Percentiles rank a stretch among this genome's conserved stretches.
phyloP scores from a whole-genome alignment of 176 grass and related monocot genomes.

The Aegilops bicornis region DNA sequence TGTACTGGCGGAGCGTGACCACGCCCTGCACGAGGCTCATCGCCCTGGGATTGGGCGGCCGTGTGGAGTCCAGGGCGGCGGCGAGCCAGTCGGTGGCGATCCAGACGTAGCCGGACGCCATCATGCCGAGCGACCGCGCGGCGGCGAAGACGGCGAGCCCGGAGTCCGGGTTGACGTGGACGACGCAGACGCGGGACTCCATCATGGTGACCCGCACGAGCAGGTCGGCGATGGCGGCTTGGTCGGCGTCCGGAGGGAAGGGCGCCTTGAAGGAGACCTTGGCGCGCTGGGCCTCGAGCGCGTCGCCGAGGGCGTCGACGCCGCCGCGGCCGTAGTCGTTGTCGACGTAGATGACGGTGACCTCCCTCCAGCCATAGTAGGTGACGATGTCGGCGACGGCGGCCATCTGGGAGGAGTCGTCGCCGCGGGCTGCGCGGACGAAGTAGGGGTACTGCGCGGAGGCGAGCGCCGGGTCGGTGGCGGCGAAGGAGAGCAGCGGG shows the following conservation, averaged over 20 bases:
- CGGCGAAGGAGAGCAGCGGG: slow-evolving; percentile 76
- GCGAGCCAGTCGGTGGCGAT: slow-evolving; percentile 90
- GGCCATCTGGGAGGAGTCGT: slow-evolving; percentile 68
- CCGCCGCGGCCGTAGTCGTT: slow-evolving; percentile 72
- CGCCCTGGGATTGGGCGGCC: neutral
- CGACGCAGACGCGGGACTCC: slow-evolving; percentile 80
- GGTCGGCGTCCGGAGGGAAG: slow-evolving; percentile 44
- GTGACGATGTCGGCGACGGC: slow-evolving; percentile 58
- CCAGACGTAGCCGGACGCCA: slow-evolving; percentile 70
- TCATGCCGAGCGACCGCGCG: slow-evolving; percentile 58
- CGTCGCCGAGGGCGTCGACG: slow-evolving; percentile 56
- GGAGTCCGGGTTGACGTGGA: slow-evolving; percentile 77
- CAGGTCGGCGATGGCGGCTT: slow-evolving; percentile 29
- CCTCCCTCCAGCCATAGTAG: slow-evolving; percentile 61
- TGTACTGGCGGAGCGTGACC: slow-evolving; percentile 67
- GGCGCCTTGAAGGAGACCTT: slow-evolving; percentile 62
- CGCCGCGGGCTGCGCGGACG: slow-evolving; percentile 50
- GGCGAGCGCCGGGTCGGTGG: slow-evolving; percentile 80
- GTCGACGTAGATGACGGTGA: slow-evolving; percentile 72
- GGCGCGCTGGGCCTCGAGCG: slow-evolving; percentile 25
- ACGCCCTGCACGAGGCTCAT: slow-evolving; percentile 56
- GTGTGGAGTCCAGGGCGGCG: slow-evolving; percentile 39
- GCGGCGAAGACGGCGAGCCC: slow-evolving; percentile 60
- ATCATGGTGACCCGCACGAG: slow-evolving; percentile 49
- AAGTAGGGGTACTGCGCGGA: slow-evolving; percentile 75